Conservation (phyloP, 768 basidiomycete genomes). For the Lentinula guzmanii region DNA sequence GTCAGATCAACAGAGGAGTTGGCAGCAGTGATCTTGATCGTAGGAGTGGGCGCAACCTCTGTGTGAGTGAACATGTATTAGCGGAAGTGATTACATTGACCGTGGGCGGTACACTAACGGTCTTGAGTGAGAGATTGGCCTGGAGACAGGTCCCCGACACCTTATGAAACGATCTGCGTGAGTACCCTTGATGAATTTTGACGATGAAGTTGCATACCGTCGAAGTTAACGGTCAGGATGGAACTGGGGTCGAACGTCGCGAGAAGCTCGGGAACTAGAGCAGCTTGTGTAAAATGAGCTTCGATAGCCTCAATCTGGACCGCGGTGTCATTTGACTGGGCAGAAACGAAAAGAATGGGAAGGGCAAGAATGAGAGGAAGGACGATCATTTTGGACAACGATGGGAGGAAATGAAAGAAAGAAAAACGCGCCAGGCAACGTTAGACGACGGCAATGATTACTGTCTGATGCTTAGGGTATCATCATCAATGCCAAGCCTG, state of each 20-base stretch:
- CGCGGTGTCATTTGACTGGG: slow-evolving; percentile 36
- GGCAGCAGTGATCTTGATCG: slow-evolving; percentile 42
- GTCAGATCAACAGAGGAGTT: slow-evolving; percentile 39
- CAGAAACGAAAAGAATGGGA: slow-evolving; percentile 35
- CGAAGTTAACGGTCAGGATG: slow-evolving; percentile 46
- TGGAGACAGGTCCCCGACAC: slow-evolving; percentile 42
- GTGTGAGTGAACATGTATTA: neutral
- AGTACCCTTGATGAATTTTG: neutral
- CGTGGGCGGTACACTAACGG: slow-evolving; percentile 34
- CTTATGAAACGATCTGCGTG: slow-evolving; percentile 14
- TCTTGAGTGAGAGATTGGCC: slow-evolving; percentile 55
- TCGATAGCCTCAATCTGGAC: slow-evolving; percentile 53
- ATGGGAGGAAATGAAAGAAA: neutral
- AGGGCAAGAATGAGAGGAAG: slow-evolving; percentile 4
- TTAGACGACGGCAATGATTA: neutral
- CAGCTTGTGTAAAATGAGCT: slow-evolving; percentile 60
- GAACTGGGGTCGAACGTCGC: slow-evolving; percentile 55
- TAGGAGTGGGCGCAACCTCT: slow-evolving; percentile 57
- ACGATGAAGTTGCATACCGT: slow-evolving; percentile 21
- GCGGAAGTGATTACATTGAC: neutral
- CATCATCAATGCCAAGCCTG: too few relatives aligned
- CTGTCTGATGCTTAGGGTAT: neutral
- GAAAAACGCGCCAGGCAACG: neutral
- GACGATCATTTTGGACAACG: neutral
- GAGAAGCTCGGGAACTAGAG: slow-evolving; percentile 58